Conservation (phyloP, 352 stramenopile species). For the Pythium apleroticum region DNA sequence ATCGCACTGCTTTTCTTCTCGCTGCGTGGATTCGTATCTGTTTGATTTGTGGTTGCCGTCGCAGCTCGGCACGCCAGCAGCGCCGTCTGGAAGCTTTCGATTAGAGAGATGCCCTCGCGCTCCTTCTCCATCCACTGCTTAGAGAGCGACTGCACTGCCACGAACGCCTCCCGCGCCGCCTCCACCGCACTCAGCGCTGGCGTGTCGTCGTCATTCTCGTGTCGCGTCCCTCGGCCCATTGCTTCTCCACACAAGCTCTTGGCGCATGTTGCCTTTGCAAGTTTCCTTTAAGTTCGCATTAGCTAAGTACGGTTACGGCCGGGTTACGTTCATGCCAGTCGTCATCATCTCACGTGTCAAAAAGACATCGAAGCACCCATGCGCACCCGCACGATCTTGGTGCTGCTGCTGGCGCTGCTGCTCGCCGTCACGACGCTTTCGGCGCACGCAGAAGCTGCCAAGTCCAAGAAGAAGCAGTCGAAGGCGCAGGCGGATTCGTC, state of each 20-base stretch:
- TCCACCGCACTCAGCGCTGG: conserved; percentile 2
- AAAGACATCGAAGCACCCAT: conserved; percentile 4
- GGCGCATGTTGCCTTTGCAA: conserved; percentile 7
- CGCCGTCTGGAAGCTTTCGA: conserved; percentile 71
- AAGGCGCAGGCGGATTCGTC: conserved; percentile 1
- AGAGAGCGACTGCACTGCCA: conserved; percentile 42
- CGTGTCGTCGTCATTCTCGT: conserved; percentile 3
- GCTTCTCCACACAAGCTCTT: conserved; percentile 26
- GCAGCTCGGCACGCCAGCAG: conserved; percentile 41
- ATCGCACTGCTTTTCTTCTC: conserved; percentile 19
- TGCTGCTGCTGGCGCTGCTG: conserved; percentile 33
- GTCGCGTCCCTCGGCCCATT: conserved; percentile 26
- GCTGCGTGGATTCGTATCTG: not conserved
- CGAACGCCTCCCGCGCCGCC: conserved; percentile 33
- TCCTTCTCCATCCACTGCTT: conserved; percentile 60
- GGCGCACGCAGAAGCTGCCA: conserved; percentile 11
- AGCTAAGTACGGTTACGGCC: not conserved
- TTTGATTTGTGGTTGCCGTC: conserved; percentile 2
- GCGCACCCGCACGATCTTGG: conserved; percentile 18
- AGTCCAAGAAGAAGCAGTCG: conserved; percentile 12
- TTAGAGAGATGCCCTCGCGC: conserved; percentile 59
- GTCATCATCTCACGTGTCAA: not conserved
- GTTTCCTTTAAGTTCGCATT: conserved; percentile 15
- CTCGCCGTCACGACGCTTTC: not conserved
- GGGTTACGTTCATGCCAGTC: not conserved